Conservation (phyloP, 805 yeast species). For the Cyberlindnera misumaiensis region DNA sequence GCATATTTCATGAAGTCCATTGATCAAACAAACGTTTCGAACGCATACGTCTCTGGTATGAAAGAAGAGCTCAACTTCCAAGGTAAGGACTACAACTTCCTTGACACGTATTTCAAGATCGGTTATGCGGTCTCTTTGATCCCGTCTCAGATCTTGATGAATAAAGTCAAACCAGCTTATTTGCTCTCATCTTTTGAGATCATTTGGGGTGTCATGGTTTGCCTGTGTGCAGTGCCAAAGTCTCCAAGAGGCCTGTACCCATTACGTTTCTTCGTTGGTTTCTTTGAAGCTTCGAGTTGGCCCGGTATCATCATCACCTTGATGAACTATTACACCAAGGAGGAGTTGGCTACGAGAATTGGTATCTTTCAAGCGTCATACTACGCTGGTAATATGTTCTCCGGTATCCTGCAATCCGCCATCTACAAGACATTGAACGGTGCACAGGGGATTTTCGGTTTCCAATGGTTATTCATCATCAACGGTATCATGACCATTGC, state of each 20-base stretch:
- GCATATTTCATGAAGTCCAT: slow-evolving; percentile 55
- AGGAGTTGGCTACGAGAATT: slow-evolving; percentile 29
- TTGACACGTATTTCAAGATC: slow-evolving; percentile 52
- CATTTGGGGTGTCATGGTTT: slow-evolving; percentile 63
- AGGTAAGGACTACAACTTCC: slow-evolving; percentile 44
- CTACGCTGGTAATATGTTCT: slow-evolving; percentile 15
- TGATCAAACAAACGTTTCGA: slow-evolving; percentile 53
- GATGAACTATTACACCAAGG: slow-evolving; percentile 29
- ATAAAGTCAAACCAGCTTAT: slow-evolving; percentile 45
- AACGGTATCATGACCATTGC: slow-evolving; percentile 13
- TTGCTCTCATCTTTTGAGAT: slow-evolving; percentile 49
- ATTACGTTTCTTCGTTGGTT: slow-evolving; percentile 59
- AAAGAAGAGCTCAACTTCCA: slow-evolving; percentile 27
- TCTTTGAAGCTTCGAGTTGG: slow-evolving; percentile 57
- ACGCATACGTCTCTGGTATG: slow-evolving; percentile 65
- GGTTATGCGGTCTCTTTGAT: slow-evolving; percentile 59
- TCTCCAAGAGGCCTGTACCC: slow-evolving; percentile 36
- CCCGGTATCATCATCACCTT: slow-evolving; percentile 34
- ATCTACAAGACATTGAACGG: slow-evolving; percentile 10
- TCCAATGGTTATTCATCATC: slow-evolving; percentile 14
- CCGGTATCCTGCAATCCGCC: slow-evolving; percentile 38
- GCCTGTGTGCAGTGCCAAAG: slow-evolving; percentile 40
- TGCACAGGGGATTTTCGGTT: slow-evolving; percentile 8
- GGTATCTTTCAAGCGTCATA: slow-evolving; percentile 18
- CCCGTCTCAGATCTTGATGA: slow-evolving; percentile 58